Base-by-base conservation (phyloP, 2,329 filamentous ascomycete species). In the Hypoxylon rubiginosum region DNA sequence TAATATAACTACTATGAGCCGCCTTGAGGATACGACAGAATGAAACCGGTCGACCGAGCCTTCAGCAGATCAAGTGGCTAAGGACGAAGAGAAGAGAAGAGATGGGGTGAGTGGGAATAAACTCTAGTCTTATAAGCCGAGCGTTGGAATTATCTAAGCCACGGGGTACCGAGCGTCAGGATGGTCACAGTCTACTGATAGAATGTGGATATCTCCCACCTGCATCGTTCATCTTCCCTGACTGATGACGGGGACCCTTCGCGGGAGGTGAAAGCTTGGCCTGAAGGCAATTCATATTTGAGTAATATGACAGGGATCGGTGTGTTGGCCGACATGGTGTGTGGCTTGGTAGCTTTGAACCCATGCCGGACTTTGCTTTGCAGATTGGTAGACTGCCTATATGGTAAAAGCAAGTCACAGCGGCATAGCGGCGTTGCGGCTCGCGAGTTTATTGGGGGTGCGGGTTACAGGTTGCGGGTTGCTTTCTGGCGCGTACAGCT, bases 371-470 rank as follows among this genome's bases (percentile, higher is more conserved):
- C 60, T 64, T 59, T 46, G 57, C 58, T 55, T 64, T 24, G 21
- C 21, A 24, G 21, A 24, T 24, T 24, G 4, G 48, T 50, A 62
- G 57, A 55, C 32, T 59, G 45, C 48, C 60, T 53, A 61, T 49
- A 55, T 66, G 59, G 56, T 9, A 46, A 62, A 64, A 64, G 50
- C 46, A 48, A 28, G 21, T 11, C 45, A 24, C 21, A 24, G 21
- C 21, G 21, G 5, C 45, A 48, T 13, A 9, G 24, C 50, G 50
- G 58, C 45, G 50, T 69, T 69, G 66, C 66, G 66, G 66, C 66
- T 69, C 66, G 57, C 51, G 19, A 62, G 60, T 62, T 59, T 59
- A 66, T 67, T 64, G 58, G 67, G 58, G 39, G 41, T 46, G 57
- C 57, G 54, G 64, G 50, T 62, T 24, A 24, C 21, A 4, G 21